Conservation (phyloP, 2,329 filamentous ascomycete species). For the Metarhizium album region DNA sequence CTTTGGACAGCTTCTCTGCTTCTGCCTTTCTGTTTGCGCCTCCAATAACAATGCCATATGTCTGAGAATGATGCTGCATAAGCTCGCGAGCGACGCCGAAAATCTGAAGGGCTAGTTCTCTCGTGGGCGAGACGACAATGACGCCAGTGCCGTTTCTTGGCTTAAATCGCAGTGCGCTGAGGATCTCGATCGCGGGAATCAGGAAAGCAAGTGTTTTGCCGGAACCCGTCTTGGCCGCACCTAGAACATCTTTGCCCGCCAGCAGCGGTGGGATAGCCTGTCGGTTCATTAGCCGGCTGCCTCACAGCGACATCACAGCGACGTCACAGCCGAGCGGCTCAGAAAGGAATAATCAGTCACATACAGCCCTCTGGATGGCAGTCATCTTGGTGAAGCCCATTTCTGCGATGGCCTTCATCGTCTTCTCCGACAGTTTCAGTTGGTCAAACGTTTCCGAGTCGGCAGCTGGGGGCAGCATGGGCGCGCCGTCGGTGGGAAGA, state of each 20-base stretch:
- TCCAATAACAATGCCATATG: slow-evolving; percentile 91
- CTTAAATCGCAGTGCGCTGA: slow-evolving; percentile 84
- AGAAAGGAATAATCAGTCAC: slow-evolving; percentile 6
- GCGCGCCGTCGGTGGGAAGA: slow-evolving; percentile 27
- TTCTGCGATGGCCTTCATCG: slow-evolving; percentile 72
- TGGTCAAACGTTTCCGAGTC: slow-evolving; percentile 66
- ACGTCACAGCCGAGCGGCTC: not conserved
- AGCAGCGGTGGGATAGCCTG: slow-evolving; percentile 73
- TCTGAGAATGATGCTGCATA: slow-evolving; percentile 87
- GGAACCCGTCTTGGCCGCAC: slow-evolving; percentile 90
- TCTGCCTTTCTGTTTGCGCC: slow-evolving; percentile 86
- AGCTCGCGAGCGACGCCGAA: slow-evolving; percentile 91
- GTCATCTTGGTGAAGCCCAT: slow-evolving; percentile 98
- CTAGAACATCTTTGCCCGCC: slow-evolving; percentile 83
- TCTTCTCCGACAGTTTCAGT: slow-evolving; percentile 77
- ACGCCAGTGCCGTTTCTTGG: slow-evolving; percentile 88
- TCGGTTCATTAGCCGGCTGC: not conserved
- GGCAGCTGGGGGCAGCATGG: slow-evolving; percentile 44
- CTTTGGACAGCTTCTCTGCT: slow-evolving; percentile 87
- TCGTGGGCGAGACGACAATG: slow-evolving; percentile 83
- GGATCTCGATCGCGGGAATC: slow-evolving; percentile 88
- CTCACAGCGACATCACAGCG: not conserved
- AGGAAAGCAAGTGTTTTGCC: slow-evolving; percentile 95
- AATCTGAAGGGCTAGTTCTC: slow-evolving; percentile 90
- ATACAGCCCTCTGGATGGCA: slow-evolving; percentile 67